A percentile compares a stretch with the other conserved stretches of the same genome.
Conservation (phyloP, 163 green algal genomes). For the Prototheca stagnorum region DNA sequence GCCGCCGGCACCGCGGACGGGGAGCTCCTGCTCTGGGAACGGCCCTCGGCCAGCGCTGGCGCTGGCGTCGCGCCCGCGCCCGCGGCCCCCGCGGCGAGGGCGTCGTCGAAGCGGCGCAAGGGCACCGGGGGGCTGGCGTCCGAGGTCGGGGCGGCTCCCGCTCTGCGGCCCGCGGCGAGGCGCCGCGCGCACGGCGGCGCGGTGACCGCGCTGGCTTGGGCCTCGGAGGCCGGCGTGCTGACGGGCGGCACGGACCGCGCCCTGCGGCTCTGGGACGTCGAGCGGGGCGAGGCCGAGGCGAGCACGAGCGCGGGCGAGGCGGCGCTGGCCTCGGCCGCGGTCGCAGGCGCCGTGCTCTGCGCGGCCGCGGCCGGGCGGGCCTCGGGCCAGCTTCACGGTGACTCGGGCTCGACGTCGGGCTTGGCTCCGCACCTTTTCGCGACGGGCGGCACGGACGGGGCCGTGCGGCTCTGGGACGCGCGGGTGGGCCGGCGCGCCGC, state of each 20-base stretch:
- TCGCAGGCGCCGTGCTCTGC: too few species aligned
- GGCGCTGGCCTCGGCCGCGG: constrained; percentile 31
- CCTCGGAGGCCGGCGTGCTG: constrained; percentile 17
- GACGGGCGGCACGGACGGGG: constrained; percentile 29
- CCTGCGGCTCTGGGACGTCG: constrained; percentile 47
- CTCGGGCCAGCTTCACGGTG: background rate
- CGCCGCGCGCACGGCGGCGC: constrained; percentile 13
- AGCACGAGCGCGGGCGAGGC: constrained; percentile 53
- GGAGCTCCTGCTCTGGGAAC: constrained; percentile 12
- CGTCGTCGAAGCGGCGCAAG: constrained; percentile 15
- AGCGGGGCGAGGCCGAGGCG: constrained; percentile 20
- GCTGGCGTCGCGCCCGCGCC: constrained; percentile 4
- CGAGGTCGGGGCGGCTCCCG: background rate
- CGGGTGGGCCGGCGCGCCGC: constrained; percentile 4
- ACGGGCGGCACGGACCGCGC: constrained; percentile 64
- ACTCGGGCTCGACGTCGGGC: background rate
- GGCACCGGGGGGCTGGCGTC: constrained; percentile 11
- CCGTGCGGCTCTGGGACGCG: constrained; percentile 33
- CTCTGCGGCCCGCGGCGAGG: too few species aligned
- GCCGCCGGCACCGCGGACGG: constrained; percentile 12
- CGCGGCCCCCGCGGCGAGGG: constrained; percentile 3
- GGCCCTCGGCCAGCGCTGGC: constrained; percentile 32
- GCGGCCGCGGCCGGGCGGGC: too few species aligned
- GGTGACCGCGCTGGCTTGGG: constrained; percentile 6
- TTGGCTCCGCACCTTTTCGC: constrained; percentile 13